phyloP scores from a whole-genome alignment of 2,329 filamentous ascomycete genomes.

The Fusarium hostae region DNA sequence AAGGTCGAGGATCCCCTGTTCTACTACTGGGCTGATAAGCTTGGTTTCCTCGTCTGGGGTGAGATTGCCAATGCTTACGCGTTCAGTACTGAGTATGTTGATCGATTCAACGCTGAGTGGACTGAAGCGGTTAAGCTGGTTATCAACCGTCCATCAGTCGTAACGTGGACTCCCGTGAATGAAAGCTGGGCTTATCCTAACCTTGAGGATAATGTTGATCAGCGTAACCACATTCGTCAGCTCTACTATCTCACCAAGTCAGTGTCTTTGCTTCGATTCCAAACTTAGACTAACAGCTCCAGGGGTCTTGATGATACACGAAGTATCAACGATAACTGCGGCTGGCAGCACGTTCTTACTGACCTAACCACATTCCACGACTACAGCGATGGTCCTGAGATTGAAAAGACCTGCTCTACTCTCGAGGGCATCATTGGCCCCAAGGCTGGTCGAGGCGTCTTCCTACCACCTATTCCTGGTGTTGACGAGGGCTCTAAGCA shows the following conservation, averaged over 20 bases:
- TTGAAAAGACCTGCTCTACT: slow-evolving; percentile 64
- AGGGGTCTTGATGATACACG: slow-evolving; percentile 68
- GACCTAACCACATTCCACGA: slow-evolving; percentile 77
- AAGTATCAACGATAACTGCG: slow-evolving; percentile 77
- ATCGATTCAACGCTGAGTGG: slow-evolving; percentile 74
- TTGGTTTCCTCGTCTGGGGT: slow-evolving; percentile 72
- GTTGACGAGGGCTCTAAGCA: slow-evolving; percentile 63
- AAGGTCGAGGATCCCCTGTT: slow-evolving; percentile 72
- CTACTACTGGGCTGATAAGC: slow-evolving; percentile 69
- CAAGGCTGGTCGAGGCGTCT: slow-evolving; percentile 64
- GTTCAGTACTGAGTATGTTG: slow-evolving; percentile 67
- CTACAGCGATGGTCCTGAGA: slow-evolving; percentile 67
- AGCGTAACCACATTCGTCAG: slow-evolving; percentile 71
- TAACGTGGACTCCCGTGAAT: slow-evolving; percentile 76
- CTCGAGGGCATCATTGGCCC: slow-evolving; percentile 64
- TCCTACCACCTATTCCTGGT: slow-evolving; percentile 58
- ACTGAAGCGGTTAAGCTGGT: slow-evolving; percentile 69
- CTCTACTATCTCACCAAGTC: slow-evolving; percentile 74
- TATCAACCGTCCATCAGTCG: slow-evolving; percentile 72
- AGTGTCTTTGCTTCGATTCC: slow-evolving; percentile 28
- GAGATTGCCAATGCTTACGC: slow-evolving; percentile 74
- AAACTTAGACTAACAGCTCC: slow-evolving; percentile 34
- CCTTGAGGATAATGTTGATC: slow-evolving; percentile 64
- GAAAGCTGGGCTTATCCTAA: slow-evolving; percentile 72
- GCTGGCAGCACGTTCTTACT: slow-evolving; percentile 74